A percentile compares a stretch with the other conserved stretches of the same genome.
phyloP scores from a whole-genome alignment of 306 rosid species.

The Prunus mira region DNA sequence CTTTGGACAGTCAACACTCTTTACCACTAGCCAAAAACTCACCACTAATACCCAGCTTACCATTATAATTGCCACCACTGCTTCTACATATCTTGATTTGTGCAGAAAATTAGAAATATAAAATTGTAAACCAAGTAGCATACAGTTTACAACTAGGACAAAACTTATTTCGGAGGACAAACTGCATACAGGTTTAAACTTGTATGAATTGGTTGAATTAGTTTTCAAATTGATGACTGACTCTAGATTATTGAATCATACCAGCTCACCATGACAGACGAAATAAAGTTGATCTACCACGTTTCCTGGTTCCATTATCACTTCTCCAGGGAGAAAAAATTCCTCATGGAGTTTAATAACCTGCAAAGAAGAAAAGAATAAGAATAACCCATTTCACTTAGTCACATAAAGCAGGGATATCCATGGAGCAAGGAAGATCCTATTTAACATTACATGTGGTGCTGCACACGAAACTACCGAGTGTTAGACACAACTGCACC shows the following conservation, averaged over 20 bases:
- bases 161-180: neutral
- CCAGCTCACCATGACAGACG: constrained; percentile 87
- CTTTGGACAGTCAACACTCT: too few species aligned
- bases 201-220: neutral
- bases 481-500: neutral
- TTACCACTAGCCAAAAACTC: too few species aligned
- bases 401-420: neutral
- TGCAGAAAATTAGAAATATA: neutral
- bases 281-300: constrained; percentile 94
- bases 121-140: neutral
- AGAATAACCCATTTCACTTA: constrained; percentile 17
- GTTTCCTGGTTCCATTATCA: constrained; percentile 82
- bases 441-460: neutral
- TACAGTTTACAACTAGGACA: neutral
- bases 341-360: constrained; percentile 86
- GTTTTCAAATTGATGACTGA: neutral
- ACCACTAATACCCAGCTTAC: too few species aligned
- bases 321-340: constrained; percentile 95
- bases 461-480: neutral
- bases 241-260: constrained; percentile 34
- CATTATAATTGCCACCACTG: too few species aligned
- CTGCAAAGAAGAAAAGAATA: constrained; percentile 41
- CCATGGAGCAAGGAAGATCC: neutral
- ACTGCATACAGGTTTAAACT: neutral
- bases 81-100: neutral